Percentiles rank a stretch among this genome's conserved stretches.
These are phyloP conservation scores for Penicillium olsonii DNA, from an alignment of 2,329 filamentous ascomycete species.

Conservation along the genomic window DNA sequence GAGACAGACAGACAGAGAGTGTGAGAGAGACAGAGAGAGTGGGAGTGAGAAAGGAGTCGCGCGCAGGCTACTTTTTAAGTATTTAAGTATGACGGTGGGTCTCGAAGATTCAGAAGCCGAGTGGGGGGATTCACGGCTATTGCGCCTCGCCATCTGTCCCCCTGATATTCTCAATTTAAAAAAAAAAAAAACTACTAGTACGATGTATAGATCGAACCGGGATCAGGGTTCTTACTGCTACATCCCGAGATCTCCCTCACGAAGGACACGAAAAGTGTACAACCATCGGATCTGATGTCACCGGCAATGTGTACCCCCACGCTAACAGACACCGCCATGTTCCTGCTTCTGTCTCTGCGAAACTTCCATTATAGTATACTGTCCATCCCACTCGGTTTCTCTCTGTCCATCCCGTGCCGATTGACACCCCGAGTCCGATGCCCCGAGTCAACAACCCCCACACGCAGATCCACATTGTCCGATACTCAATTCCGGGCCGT, in stretches of 20 bases:
- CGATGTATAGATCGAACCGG: background rate
- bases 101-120: slow-evolving; percentile 29
- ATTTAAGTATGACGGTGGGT: slow-evolving; percentile 32
- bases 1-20: slow-evolving; percentile 2
- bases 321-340: slow-evolving; percentile 5
- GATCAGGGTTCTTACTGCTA: background rate
- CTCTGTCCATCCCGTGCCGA: background rate
- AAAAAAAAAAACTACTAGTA: too few species aligned
- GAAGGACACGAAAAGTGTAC: too few species aligned
- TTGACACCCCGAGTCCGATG: background rate
- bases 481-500: slow-evolving; percentile 1
- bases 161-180: too few species aligned
- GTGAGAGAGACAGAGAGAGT: slow-evolving; percentile 3
- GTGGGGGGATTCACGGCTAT: slow-evolving; percentile 19
- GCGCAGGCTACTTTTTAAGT: slow-evolving; percentile 24
- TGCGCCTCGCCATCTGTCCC: too few species aligned
- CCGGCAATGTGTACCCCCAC: slow-evolving; percentile 8
- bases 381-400: background rate
- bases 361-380: too few species aligned
- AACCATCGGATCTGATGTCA: slow-evolving; percentile 4
- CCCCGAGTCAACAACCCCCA: slow-evolving; percentile 1
- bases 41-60: slow-evolving; percentile 13
- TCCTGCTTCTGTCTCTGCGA: too few species aligned
- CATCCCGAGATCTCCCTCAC: too few species aligned
- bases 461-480: background rate